A percentile compares a stretch with the other conserved stretches of the same genome.
phyloP scores from a whole-genome alignment of 768 basidiomycete species.

The Suillus alpinus region DNA sequence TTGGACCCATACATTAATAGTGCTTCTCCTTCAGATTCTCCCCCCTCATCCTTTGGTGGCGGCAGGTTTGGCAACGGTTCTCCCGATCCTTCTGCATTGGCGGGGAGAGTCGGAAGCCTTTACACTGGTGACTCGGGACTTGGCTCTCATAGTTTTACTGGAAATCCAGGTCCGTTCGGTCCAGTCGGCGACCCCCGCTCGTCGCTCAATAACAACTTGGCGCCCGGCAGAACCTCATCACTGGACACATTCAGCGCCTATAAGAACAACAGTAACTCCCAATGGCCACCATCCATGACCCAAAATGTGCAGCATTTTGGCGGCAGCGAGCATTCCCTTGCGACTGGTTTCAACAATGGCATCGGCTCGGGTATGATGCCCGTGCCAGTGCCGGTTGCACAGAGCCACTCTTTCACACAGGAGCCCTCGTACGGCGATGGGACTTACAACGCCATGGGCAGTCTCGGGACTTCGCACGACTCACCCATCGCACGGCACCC shows the following conservation, averaged over 20 bases:
- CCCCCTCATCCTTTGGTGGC: conserved; percentile 67
- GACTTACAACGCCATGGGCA: conserved; percentile 21
- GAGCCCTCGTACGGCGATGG: conserved; percentile 23
- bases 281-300: conserved; percentile 34
- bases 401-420: conserved; percentile 23
- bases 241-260: conserved; percentile 41
- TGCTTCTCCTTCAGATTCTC: conserved; percentile 64
- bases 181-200: conserved; percentile 37
- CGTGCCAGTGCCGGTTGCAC: conserved; percentile 17
- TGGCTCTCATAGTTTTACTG: conserved; percentile 29
- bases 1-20: conserved; percentile 53
- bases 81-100: conserved; percentile 63
- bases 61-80: conserved; percentile 64
- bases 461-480: conserved; percentile 19
- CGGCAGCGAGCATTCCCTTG: conserved; percentile 22
- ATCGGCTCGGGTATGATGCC: conserved; percentile 16
- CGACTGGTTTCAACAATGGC: conserved; percentile 23
- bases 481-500: conserved; percentile 21
- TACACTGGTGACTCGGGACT: conserved; percentile 37
- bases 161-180: conserved; percentile 37
- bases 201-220: conserved; percentile 28
- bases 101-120: conserved; percentile 40
- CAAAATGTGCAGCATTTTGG: conserved; percentile 19
- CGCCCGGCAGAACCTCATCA: conserved; percentile 29
- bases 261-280: conserved; percentile 27